Conservation (phyloP, 768 basidiomycete genomes). For the Phylloporus scabripes region DNA sequence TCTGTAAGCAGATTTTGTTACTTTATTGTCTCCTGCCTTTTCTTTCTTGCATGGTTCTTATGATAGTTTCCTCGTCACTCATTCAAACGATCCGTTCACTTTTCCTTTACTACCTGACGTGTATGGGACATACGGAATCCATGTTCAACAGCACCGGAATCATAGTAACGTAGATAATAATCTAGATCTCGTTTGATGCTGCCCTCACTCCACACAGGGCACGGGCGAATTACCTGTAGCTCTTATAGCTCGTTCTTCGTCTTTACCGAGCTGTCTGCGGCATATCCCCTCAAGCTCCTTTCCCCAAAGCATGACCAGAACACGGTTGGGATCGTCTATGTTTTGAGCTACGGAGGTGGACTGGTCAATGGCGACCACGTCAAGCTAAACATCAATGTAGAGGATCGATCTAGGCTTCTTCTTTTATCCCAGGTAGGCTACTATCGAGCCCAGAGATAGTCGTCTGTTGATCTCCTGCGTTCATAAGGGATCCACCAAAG, state of each 20-base stretch:
- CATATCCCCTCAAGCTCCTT: constrained; percentile 86
- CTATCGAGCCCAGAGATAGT: background rate
- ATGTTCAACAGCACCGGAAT: constrained; percentile 26
- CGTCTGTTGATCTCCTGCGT: constrained; percentile 1
- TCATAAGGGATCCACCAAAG: constrained; percentile 83
- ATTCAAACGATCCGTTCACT: constrained; percentile 10
- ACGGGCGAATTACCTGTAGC: constrained; percentile 53
- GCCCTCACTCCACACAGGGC: constrained; percentile 32
- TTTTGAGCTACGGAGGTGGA: constrained; percentile 87
- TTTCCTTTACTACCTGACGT: constrained; percentile 27
- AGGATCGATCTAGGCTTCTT: constrained; percentile 52
- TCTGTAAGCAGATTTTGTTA: constrained; percentile 26
- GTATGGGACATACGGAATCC: constrained; percentile 34
- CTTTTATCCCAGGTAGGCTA: constrained; percentile 76
- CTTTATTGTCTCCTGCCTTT: constrained; percentile 25
- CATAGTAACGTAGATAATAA: constrained; percentile 20
- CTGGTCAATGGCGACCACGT: constrained; percentile 83
- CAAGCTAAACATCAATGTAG: constrained; percentile 55
- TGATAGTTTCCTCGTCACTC: constrained; percentile 23
- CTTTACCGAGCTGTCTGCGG: constrained; percentile 70
- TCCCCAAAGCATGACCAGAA: constrained; percentile 54
- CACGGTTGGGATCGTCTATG: constrained; percentile 64
- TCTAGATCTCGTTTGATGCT: background rate
- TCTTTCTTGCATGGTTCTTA: constrained; percentile 23
- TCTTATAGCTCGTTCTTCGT: constrained; percentile 50